Conservation (phyloP, 31 red algal genomes). For the Endocladia muricata region DNA sequence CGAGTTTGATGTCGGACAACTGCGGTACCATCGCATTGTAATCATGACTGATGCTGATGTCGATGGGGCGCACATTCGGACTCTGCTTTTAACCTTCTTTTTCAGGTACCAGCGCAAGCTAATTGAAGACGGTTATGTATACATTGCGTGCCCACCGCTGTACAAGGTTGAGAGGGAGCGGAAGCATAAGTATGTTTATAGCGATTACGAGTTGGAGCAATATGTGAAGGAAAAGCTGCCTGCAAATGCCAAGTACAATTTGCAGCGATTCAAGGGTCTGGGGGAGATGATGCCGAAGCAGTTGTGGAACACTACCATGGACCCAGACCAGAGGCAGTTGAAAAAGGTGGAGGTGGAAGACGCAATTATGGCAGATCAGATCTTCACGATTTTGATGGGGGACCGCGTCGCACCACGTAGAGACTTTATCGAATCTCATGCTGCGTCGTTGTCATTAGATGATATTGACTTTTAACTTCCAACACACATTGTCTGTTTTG, state of each 20-base stretch:
- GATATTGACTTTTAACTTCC: constrained; percentile 93
- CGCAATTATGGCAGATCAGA: constrained; percentile 80
- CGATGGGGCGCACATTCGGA: constrained; percentile 99
- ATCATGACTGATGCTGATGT: constrained; percentile 99
- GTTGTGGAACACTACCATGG: constrained; percentile 99
- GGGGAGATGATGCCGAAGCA: constrained; percentile 98
- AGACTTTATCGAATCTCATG: constrained; percentile 96
- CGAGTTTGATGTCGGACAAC: constrained; percentile 52
- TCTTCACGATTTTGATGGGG: constrained; percentile 97
- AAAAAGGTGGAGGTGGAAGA: constrained; percentile 92
- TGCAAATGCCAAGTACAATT: constrained; percentile 32
- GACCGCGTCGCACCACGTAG: constrained; percentile 88
- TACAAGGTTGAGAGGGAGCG: constrained; percentile 88
- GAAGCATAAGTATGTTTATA: constrained; percentile 82
- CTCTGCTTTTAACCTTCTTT: constrained; percentile 97
- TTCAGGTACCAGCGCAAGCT: constrained; percentile 91
- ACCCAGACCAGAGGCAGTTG: constrained; percentile 76
- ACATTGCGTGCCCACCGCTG: constrained; percentile 97
- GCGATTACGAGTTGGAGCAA: constrained; percentile 58
- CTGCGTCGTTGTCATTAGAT: constrained; percentile 68
- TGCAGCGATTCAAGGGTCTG: constrained; percentile 96
- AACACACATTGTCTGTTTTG: too few relatives aligned
- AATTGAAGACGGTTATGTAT: constrained; percentile 93
- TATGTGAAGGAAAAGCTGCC: constrained; percentile 44
- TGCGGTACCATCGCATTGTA: constrained; percentile 94